Evolutionary conservation across 78 protist species (phyloP).

Genomic region (Tieghemostelium lacteum): DNA sequence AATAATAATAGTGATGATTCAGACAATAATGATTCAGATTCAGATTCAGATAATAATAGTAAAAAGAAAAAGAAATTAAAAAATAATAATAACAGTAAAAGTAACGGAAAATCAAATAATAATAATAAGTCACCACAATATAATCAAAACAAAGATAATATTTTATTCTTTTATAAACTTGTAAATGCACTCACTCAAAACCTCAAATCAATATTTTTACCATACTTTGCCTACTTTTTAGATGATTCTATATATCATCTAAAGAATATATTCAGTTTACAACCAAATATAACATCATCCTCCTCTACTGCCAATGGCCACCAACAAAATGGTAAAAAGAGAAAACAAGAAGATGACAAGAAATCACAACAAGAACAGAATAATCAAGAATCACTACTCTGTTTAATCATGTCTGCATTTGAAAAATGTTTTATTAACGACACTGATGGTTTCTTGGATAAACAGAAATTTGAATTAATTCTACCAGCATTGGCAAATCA

Average conservation of each 20-base stretch:
- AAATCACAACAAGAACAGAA: neutral
- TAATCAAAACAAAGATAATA: slow-evolving; percentile 7
- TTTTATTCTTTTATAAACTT: slow-evolving; percentile 46
- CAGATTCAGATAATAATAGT: neutral
- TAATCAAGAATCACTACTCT: slow-evolving; percentile 9
- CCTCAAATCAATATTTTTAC: slow-evolving; percentile 59
- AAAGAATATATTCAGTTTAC: neutral
- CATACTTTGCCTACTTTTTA: slow-evolving; percentile 46
- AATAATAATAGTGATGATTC: neutral
- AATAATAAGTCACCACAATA: neutral
- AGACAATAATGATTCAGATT: neutral
- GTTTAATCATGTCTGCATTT: slow-evolving; percentile 47
- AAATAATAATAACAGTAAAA: no score
- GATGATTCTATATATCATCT: slow-evolving; percentile 51
- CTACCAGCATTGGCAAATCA: slow-evolving; percentile 73
- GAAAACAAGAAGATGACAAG: no score
- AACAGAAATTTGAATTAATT: slow-evolving; percentile 59
- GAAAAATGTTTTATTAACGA: slow-evolving; percentile 63
- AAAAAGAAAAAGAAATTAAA: slow-evolving; percentile 28
- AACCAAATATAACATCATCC: slow-evolving; percentile 14
- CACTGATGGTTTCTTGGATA: slow-evolving; percentile 48
- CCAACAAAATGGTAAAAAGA: neutral
- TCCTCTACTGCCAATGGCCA: neutral
- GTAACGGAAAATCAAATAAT: neutral
- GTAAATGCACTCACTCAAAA: slow-evolving; percentile 31